Evolutionary conservation across 179 eudicot genomes (phyloP).

Genomic region (Corrigiola litoralis): DNA sequence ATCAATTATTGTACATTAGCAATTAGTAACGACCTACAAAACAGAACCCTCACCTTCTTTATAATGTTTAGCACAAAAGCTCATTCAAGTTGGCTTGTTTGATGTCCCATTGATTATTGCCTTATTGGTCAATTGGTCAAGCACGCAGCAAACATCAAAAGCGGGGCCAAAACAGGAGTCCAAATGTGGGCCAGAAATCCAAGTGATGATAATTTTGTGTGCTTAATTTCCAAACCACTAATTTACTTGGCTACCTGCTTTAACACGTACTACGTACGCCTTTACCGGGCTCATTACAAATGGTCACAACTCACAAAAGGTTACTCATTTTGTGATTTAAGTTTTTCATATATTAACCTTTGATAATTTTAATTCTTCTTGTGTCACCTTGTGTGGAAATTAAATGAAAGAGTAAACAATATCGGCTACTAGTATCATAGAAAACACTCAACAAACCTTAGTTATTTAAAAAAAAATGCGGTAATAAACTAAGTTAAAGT

Average conservation of each 20-base stretch:
- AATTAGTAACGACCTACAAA: neutral
- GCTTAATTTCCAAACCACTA: neutral
- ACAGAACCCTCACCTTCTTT: neutral
- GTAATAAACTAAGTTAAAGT: too few species aligned
- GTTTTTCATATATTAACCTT: too few species aligned
- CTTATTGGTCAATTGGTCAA: too few species aligned
- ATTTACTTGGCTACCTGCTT: neutral
- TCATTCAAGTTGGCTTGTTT: slow-evolving; percentile 14
- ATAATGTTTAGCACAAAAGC: neutral
- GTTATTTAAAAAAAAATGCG: too few species aligned
- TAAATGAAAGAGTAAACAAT: too few species aligned
- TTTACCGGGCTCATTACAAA: neutral
- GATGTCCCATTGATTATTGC: neutral
- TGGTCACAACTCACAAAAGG: neutral
- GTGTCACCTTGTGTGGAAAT: too few species aligned
- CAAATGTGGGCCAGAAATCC: neutral
- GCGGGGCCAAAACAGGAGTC: neutral
- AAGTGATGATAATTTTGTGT: neutral
- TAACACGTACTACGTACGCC: neutral
- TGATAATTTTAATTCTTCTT: too few species aligned
- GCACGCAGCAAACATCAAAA: neutral
- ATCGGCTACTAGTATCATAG: too few species aligned
- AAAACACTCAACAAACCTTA: too few species aligned
- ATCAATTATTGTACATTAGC: neutral
- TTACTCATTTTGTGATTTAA: too few species aligned